Percentiles rank a stretch among this genome's conserved stretches.
Evolutionary conservation across 345 rosid genomes (phyloP).

Genomic region (Brassica rapa): DNA sequence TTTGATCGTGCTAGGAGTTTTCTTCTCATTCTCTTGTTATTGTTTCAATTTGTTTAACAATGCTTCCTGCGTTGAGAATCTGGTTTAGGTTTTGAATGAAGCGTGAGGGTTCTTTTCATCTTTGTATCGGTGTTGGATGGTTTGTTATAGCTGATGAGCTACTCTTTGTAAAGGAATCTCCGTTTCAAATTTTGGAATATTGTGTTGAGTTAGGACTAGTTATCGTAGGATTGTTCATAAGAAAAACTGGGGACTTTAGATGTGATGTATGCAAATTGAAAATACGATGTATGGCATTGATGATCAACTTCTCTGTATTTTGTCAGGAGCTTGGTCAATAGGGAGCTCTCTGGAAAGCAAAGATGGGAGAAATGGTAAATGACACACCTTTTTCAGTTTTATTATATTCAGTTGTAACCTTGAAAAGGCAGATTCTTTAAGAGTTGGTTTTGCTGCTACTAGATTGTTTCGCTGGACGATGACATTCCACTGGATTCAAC

Average conservation of each 20-base stretch:
- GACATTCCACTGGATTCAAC: constrained; percentile 70
- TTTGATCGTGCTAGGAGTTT: constrained; percentile 20
- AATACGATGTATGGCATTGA: constrained; percentile 17
- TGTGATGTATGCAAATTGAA: background rate
- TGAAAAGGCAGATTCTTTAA: background rate
- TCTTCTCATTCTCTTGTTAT: background rate
- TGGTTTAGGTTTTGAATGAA: background rate
- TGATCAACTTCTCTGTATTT: constrained; percentile 4
- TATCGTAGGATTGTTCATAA: background rate
- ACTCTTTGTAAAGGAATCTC: background rate
- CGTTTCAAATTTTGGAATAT: background rate
- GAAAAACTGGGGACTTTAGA: background rate
- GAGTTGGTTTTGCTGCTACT: constrained; percentile 22
- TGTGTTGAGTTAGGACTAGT: constrained; percentile 2
- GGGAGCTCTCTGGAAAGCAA: constrained; percentile 2
- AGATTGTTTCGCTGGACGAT: constrained; percentile 67
- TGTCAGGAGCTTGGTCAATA: constrained; percentile 13
- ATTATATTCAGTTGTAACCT: background rate
- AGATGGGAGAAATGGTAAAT: constrained; percentile 58
- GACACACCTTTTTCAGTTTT: background rate
- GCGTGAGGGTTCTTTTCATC: background rate
- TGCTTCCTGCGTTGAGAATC: too few species aligned
- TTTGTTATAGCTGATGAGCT: background rate
- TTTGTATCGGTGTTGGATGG: constrained; percentile 2
- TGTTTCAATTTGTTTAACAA: too few species aligned